Percentiles rank a stretch among this genome's conserved stretches.
phyloP scores from a whole-genome alignment of 805 yeast genomes.

The Kuraishia ogatae region DNA sequence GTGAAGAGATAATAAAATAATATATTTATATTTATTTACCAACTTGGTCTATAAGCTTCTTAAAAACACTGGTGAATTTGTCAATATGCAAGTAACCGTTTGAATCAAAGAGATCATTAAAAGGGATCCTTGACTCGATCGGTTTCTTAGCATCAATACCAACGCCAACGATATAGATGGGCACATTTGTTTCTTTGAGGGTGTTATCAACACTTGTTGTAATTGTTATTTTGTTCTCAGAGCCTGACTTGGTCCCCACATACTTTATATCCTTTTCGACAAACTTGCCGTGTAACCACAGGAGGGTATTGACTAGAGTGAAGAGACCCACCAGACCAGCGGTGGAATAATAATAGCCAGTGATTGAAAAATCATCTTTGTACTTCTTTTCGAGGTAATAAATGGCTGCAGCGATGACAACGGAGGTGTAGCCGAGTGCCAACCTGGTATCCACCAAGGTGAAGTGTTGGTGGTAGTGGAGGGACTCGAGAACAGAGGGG shows the following conservation, averaged over 20 bases:
- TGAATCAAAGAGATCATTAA: conserved; percentile 35
- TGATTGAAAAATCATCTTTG: conserved; percentile 30
- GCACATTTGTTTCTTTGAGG: background rate
- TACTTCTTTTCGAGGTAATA: conserved; percentile 41
- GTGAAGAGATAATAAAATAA: background rate
- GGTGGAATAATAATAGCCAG: conserved; percentile 24
- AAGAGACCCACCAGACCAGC: conserved; percentile 28
- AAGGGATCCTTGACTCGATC: conserved; percentile 18
- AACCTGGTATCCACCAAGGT: conserved; percentile 34
- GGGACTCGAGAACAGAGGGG: conserved; percentile 26
- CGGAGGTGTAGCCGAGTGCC: conserved; percentile 39
- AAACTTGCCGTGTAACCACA: conserved; percentile 24
- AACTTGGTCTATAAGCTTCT: conserved; percentile 5
- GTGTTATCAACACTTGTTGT: conserved; percentile 17
- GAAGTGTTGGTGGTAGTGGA: conserved; percentile 43
- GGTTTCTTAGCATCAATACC: conserved; percentile 13
- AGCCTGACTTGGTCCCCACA: conserved; percentile 26
- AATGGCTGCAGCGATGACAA: conserved; percentile 34
- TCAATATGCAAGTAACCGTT: conserved; percentile 34
- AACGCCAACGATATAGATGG: background rate
- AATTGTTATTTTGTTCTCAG: conserved; percentile 25
- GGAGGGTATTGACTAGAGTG: conserved; percentile 24
- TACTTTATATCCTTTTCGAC: conserved; percentile 37
- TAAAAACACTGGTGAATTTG: conserved; percentile 21
- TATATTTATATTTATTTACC: background rate